phyloP scores from a whole-genome alignment of 2,329 filamentous ascomycete genomes.

The Pezicula rhizophila region DNA sequence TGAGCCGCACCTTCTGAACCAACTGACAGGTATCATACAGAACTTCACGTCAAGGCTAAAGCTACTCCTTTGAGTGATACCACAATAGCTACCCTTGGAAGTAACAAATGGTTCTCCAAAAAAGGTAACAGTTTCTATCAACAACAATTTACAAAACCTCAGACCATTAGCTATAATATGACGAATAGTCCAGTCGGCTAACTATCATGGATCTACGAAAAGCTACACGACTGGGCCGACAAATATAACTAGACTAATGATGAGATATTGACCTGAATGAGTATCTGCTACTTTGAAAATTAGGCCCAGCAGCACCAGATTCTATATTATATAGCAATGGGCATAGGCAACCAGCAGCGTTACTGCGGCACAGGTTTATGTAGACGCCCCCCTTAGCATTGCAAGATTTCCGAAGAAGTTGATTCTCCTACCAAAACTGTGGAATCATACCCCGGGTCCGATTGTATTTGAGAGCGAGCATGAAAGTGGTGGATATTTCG shows the following conservation, averaged over 20 bases:
- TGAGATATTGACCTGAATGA: slow-evolving; percentile 68
- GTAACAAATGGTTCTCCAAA: slow-evolving; percentile 9
- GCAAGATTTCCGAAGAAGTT: slow-evolving; percentile 54
- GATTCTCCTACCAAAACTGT: slow-evolving; percentile 43
- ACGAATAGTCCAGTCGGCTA: slow-evolving; percentile 64
- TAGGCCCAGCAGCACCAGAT: slow-evolving; percentile 59
- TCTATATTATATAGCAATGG: slow-evolving; percentile 66
- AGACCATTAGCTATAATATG: slow-evolving; percentile 64
- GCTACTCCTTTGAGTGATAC: background rate
- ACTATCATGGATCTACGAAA: slow-evolving; percentile 75
- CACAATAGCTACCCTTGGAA: slow-evolving; percentile 2
- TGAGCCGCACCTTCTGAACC: slow-evolving; percentile 30
- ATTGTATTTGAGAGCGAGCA: slow-evolving; percentile 46
- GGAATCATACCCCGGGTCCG: slow-evolving; percentile 49
- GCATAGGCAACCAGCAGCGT: slow-evolving; percentile 28
- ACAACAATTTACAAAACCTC: slow-evolving; percentile 60
- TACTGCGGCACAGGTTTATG: slow-evolving; percentile 4
- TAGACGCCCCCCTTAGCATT: slow-evolving; percentile 42
- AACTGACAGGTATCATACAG: slow-evolving; percentile 19
- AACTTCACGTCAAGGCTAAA: background rate
- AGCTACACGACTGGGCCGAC: slow-evolving; percentile 70
- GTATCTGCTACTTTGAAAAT: slow-evolving; percentile 65
- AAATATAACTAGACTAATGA: slow-evolving; percentile 67
- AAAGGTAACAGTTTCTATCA: slow-evolving; percentile 1
- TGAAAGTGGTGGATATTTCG: slow-evolving; percentile 43